Base-by-base conservation (phyloP, 2,329 filamentous ascomycete species). In the Fusarium buxicola region DNA sequence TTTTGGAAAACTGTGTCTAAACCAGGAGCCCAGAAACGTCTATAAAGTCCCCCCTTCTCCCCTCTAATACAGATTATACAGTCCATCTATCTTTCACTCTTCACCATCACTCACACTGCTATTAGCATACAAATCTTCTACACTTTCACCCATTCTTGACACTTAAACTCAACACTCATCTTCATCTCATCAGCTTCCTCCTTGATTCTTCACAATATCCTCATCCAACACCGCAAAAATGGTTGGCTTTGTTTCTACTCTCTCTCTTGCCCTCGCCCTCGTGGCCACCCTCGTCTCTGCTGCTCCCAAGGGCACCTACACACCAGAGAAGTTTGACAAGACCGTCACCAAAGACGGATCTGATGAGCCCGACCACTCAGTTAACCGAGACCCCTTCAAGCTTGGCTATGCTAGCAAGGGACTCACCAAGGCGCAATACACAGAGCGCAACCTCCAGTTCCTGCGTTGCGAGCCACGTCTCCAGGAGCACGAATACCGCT, bases 371-470 rank as follows among this genome's bases (percentile, higher is more conserved):
- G 16, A 16, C 16, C 25, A 27, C 24, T 28, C 32, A 11, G 8
- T 16, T 25, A 31, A 38, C 40, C 25, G 27, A 18, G 43, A 41
- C n/a, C 47, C 47, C 18, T 34, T 27, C 36, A 21, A 27, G n/a
- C 36, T 50, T 5, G 9, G 15, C 21, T 40, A 40, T 13, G 15
- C 13, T 7, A 38, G 40, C 31, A 25, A 34, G 10, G 13, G 18
- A 15, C 46, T 58, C 31, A 65, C 40, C 47, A n/a, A 48, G n/a
- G 35, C 34, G 2, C 49, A 68, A n/a, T 68, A 68, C 58, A n/a
- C 59, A 12, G 7, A 15, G 5, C 63, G 65, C 39, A 65, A 65
- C 43, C 58, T 52, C 36, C 66, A 60, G 47, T 68, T 63, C 63
- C 41, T 68, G 8, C 60, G 60, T 21, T 68, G 63, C 51, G 43